A percentile compares a stretch with the other conserved stretches of the same genome.
These are phyloP conservation scores for Fusarium succisae DNA, from an alignment of 2,329 filamentous ascomycete genomes.

Conservation along the genomic window DNA sequence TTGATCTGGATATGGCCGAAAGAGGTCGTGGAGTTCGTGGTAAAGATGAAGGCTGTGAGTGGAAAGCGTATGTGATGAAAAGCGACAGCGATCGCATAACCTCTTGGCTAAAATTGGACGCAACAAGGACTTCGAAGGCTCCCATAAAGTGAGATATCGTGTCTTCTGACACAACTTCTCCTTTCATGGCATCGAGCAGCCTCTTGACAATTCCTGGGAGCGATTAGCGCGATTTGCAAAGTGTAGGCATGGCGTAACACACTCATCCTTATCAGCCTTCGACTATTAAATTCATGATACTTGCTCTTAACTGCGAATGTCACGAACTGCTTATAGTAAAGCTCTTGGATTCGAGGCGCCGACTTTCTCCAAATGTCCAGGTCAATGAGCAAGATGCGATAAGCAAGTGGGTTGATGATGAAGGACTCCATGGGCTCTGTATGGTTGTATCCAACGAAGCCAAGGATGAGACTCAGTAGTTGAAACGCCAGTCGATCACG, in stretches of 20 bases:
- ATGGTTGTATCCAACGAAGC: slow-evolving; percentile 89
- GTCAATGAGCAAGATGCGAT: slow-evolving; percentile 90
- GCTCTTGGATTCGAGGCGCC: slow-evolving; percentile 77
- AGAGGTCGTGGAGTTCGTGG: slow-evolving; percentile 62
- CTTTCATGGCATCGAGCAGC: slow-evolving; percentile 88
- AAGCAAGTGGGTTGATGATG: slow-evolving; percentile 94
- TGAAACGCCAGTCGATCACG: slow-evolving; percentile 66
- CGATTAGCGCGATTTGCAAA: slow-evolving; percentile 18
- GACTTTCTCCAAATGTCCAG: slow-evolving; percentile 91
- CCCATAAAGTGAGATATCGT: slow-evolving; percentile 79
- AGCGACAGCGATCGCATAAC: slow-evolving; percentile 87
- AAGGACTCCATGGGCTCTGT: slow-evolving; percentile 85
- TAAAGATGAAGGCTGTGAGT: slow-evolving; percentile 62
- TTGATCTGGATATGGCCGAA: slow-evolving; percentile 51
- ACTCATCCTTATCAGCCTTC: slow-evolving; percentile 90
- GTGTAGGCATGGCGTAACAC: slow-evolving; percentile 50
- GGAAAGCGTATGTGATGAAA: slow-evolving; percentile 92
- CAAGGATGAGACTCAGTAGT: slow-evolving; percentile 79
- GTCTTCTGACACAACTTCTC: slow-evolving; percentile 77
- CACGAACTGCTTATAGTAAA: slow-evolving; percentile 94
- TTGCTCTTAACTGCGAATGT: slow-evolving; percentile 91
- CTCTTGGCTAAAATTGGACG: slow-evolving; percentile 83
- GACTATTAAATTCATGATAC: slow-evolving; percentile 90
- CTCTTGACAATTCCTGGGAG: slow-evolving; percentile 83
- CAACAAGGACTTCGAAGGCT: slow-evolving; percentile 82